phyloP scores from a whole-genome alignment of 2,329 filamentous ascomycete genomes.

The Aspergillus sp. region DNA sequence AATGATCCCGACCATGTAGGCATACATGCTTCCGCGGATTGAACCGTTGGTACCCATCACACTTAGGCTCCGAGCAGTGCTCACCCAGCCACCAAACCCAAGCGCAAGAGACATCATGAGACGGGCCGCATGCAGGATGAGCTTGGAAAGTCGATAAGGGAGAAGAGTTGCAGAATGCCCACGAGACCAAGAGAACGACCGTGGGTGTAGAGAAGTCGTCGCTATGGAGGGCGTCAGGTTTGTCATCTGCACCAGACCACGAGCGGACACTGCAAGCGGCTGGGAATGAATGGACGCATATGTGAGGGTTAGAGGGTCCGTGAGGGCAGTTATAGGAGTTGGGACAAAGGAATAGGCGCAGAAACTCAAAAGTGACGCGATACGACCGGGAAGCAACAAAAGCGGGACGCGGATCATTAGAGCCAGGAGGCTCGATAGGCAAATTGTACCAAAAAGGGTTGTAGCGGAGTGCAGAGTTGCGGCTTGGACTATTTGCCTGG shows the following conservation, averaged over 20 bases:
- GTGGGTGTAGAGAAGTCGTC: conserved; percentile 64
- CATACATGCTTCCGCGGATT: conserved; percentile 80
- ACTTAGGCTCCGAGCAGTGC: conserved; percentile 77
- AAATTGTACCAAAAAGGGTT: conserved; percentile 89
- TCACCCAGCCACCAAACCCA: conserved; percentile 95
- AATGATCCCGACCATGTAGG: conserved; percentile 89
- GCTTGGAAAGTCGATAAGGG: conserved; percentile 86
- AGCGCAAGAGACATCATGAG: conserved; percentile 88
- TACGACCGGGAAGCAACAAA: conserved; percentile 74
- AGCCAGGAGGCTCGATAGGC: conserved; percentile 78
- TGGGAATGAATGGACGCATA: conserved; percentile 94
- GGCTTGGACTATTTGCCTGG: conserved; percentile 77
- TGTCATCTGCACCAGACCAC: conserved; percentile 77
- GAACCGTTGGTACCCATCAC: conserved; percentile 53
- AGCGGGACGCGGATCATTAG: conserved; percentile 82
- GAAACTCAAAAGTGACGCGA: conserved; percentile 69
- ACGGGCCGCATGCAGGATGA: conserved; percentile 85
- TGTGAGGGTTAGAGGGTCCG: conserved; percentile 87
- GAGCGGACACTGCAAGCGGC: conserved; percentile 73
- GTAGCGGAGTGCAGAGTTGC: conserved; percentile 79
- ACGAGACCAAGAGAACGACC: conserved; percentile 45
- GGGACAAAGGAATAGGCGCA: conserved; percentile 80
- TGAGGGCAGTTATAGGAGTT: conserved; percentile 79
- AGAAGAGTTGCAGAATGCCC: conserved; percentile 60
- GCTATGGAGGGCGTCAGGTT: conserved; percentile 70